Evolutionary conservation across 2,329 filamentous ascomycete genomes (phyloP), one percentile per base, ranked within the genome.

Genomic region (Aspergillus niger): DNA sequence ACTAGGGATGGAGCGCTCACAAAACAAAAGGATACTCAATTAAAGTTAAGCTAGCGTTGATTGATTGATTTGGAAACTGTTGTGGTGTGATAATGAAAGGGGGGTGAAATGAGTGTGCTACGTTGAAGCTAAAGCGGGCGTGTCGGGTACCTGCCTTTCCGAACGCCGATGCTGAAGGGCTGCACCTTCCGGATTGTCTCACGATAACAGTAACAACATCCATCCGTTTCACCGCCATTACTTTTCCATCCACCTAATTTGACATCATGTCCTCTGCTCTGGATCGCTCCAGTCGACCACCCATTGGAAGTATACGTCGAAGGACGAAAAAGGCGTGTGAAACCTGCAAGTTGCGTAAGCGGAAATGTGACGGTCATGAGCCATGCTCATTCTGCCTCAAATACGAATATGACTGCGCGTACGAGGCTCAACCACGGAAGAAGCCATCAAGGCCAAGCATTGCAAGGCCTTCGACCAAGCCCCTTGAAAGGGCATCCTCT

Each of bases 301-400:
- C 41, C 2, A 6, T 44, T 24, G 41, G 41, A 7, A 44, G 41
- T 24, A 44, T 13, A 5, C 41, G 41, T 44, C 41, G 41, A 44
- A 44, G 41, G 41, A 44, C 41, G 10, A 44, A 44, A 44, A 44
- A 44, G 2, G 74, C 55, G 8, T 54, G 48, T 13, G 48, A 53
- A 5, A 54, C 59, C 6, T 58, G 55, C 49, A 61, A 61, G 38
- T 11, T 48, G 41, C 55, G 59, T 6, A 58, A 61, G 41, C 41
- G 55, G 17, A 73, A 53, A 53, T 64, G 13, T 44, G 43, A 59
- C 28, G 57, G 57, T 6, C 57, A 54, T 24, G 57, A 59, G 38
- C 57, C 57, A 30, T 59, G 57, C 51, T 28, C 49, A 4, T 59
- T 44, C 39, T 59, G 57, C 8, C 22, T 61, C 8, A 55, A 32